Base-by-base conservation (phyloP, 768 basidiomycete genomes). In the Coprinopsis marcescibilis region DNA sequence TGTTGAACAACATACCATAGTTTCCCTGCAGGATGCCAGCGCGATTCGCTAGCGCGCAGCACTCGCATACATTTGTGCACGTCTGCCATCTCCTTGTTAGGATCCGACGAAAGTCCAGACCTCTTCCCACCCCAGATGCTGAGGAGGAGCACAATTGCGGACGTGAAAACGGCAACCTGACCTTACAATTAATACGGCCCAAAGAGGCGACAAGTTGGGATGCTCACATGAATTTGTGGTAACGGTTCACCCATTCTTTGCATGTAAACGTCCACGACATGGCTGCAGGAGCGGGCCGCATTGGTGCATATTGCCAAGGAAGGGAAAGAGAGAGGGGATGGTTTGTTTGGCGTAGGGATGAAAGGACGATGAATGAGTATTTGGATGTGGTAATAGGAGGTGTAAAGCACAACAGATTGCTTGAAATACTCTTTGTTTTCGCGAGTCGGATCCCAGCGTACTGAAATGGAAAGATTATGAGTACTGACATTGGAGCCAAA, bases 301-400 rank as follows among this genome's bases (percentile, higher is more conserved):
- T 91, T 77, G 10, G 86, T 78, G 61, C 83, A 89, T 45, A 85
- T 88, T 0, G 85, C 81, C 17, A 86, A 69, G 0, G 83, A 86
- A 8, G 83, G 84, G 57, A 81, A 79, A 2, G 74, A 68, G 3
- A 77, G 51, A 1, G 65, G 57, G 10, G 75, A 70, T 0, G 72
- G 72, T 49, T 70, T 74, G 34, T 68, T 65, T 0, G 76, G 73
- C 0, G 77, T 73, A 0, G 82, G 83, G 46, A 91, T 81, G 64
- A 88, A 89, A 0, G 86, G 82, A 2, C 87, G 80, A 60, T 90
- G 87, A 30, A 88, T 71, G 27, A 85, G 68, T 51, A 90, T 88
- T 60, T 85, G 80, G 12, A 79, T 65, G 46, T 82, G 71, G 54
- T 87, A 76, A 49, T 75, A 73, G 3, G 53, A 57, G 14, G 61